Base-by-base conservation (phyloP, 2,329 filamentous ascomycete species). In the Fusarium sp. region DNA sequence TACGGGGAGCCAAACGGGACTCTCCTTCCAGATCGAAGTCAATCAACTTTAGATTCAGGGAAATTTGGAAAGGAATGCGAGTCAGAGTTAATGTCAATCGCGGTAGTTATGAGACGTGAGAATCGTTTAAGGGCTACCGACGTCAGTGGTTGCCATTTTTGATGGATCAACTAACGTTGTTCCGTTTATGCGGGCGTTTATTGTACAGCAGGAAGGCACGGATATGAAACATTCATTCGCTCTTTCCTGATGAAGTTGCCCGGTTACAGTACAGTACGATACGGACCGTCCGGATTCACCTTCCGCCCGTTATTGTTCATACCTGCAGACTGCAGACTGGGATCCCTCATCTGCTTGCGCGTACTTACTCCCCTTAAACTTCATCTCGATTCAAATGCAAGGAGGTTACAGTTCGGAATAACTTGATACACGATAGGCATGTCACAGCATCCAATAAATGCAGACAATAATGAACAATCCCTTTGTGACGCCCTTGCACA, bases 311-410 rank as follows among this genome's bases (percentile, higher is more conserved):
- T 25, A 13, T 13, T 29, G 18, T 24, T 29, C 51, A n/a, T 24
- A 34, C 49, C 7, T 37, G 10, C 44, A 11, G n/a, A 48, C 18
- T n/a, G 18, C 13, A 18, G 12, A 46, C 24, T 11, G 32, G 18
- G 34, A 45, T 20, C 14, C 27, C 29, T 66, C 37, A 22, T 25
- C 22, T 48, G 30, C 42, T 63, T 46, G 42, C 32, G 34, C 16
- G 40, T 65, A 41, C 55, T 44, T 47, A 18, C n/a, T 44, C 27
- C 24, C 47, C 45, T 64, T 22, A 45, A 34, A 37, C 37, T 40
- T 57, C 57, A 61, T 69, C 64, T 56, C 42, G 42, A 56, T 59
- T 30, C 30, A 51, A 41, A 42, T 34, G 61, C 40, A 56, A 24
- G 45, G 48, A 42, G 66, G 46, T 42, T 25, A n/a, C 46, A 53